These are phyloP conservation scores for Annona cherimola DNA, from an alignment of 164 flowering plant species.

Conservation along the genomic window DNA sequence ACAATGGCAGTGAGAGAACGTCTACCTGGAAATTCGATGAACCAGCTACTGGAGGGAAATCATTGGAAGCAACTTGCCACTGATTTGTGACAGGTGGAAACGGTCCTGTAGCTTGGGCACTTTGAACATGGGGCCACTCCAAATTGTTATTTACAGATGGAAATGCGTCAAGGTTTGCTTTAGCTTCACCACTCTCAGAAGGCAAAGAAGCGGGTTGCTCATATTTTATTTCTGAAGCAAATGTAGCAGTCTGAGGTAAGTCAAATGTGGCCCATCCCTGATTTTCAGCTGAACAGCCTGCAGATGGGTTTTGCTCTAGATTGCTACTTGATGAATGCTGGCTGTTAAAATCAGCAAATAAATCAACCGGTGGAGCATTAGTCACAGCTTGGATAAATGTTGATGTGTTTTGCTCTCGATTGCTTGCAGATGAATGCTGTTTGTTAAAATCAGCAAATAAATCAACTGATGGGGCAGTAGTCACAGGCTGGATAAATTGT, in stretches of 20 bases:
- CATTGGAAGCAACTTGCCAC: conserved; percentile 32
- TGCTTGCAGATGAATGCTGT: conserved; percentile 25
- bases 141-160: conserved; percentile 22
- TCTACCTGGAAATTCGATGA: conserved; percentile 38
- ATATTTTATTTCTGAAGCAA: conserved; percentile 19
- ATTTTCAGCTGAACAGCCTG: conserved; percentile 31
- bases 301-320: conserved; percentile 24
- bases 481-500: conserved; percentile 29
- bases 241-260: conserved; percentile 32
- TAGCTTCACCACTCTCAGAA: conserved; percentile 22
- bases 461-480: conserved; percentile 30
- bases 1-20: conserved; percentile 1
- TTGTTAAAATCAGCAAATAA: conserved; percentile 31
- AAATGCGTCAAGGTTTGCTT: conserved; percentile 22
- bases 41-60: conserved; percentile 25
- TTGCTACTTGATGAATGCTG: conserved; percentile 23
- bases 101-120: conserved; percentile 25
- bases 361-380: background rate
- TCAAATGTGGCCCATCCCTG: conserved; percentile 99
- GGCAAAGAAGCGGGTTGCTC: conserved; percentile 11
- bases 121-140: conserved; percentile 37
- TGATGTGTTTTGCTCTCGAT: conserved; percentile 12
- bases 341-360: conserved; percentile 32
- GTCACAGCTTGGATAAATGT: conserved; percentile 10
- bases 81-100: conserved; percentile 24